Conservation (phyloP, 306 rosid species). For the Trifolium dubium region DNA sequence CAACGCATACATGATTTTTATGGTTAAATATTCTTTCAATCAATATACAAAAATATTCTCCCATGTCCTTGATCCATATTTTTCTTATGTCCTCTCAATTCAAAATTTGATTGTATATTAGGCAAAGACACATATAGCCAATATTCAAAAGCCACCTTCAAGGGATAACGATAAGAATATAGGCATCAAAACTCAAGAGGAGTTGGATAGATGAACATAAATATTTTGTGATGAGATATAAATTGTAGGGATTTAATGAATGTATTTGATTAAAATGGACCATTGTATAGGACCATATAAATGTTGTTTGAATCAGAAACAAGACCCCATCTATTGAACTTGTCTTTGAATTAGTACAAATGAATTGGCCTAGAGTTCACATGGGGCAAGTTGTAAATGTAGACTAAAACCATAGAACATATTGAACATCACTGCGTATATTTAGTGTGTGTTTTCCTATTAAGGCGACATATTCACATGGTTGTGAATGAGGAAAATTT, state of each 20-base stretch:
- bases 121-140: not conserved
- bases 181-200: constrained; percentile 39
- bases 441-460: constrained; percentile 50
- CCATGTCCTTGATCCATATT: not conserved
- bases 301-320: constrained; percentile 50
- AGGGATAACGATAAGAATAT: constrained; percentile 17
- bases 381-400: constrained; percentile 48
- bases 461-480: constrained; percentile 65
- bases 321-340: constrained; percentile 46
- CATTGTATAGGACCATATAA: constrained; percentile 40
- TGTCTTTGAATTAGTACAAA: constrained; percentile 38
- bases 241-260: constrained; percentile 34
- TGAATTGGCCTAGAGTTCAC: constrained; percentile 42
- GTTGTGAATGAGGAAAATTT: constrained; percentile 38
- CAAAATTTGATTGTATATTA: not conserved
- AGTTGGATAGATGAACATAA: constrained; percentile 26
- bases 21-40: not conserved
- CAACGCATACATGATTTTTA: not conserved
- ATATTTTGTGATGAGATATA: constrained; percentile 8
- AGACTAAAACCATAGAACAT: constrained; percentile 57
- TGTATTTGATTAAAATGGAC: constrained; percentile 13
- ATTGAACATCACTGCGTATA: constrained; percentile 34
- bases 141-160: not conserved
- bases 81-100: constrained; percentile 12
- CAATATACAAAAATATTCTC: not conserved